Conservation (phyloP, 1,284 basidiomycete species). For the Crucibulum cyathiforme region DNA sequence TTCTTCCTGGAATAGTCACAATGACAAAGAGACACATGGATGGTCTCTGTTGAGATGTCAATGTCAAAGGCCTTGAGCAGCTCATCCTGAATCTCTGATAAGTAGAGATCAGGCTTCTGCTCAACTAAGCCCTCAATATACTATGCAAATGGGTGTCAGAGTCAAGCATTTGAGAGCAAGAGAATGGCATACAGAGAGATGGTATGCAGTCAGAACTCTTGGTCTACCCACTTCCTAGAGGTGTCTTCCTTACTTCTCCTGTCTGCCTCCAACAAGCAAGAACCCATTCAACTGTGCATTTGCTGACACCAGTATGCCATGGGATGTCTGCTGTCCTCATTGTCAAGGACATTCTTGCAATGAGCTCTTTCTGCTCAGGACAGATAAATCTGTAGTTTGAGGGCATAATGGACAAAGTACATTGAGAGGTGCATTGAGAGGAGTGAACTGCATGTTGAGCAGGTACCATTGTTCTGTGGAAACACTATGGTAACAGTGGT, state of each 20-base stretch:
- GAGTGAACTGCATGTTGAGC: no score
- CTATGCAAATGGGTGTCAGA: no score
- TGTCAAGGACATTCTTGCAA: not conserved
- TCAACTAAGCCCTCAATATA: not conserved
- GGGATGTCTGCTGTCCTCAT: not conserved
- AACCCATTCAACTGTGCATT: not conserved
- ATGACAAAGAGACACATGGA: not conserved
- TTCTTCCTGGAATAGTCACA: not conserved
- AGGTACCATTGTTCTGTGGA: no score
- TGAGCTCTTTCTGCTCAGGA: not conserved
- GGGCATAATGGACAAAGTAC: no score
- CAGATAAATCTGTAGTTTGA: not conserved
- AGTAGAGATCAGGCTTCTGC: not conserved
- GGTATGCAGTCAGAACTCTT: no score
- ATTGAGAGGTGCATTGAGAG: no score
- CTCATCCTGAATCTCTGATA: not conserved
- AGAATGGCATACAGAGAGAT: no score
- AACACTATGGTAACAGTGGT: no score
- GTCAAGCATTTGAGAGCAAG: no score
- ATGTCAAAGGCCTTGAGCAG: not conserved
- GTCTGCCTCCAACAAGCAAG: no score
- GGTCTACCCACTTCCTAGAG: no score
- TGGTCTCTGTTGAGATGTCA: not conserved
- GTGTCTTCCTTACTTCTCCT: no score
- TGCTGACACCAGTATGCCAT: not conserved